These are phyloP conservation scores for Picea mariana DNA, from an alignment of 83 land plant species.

Conservation along the genomic window DNA sequence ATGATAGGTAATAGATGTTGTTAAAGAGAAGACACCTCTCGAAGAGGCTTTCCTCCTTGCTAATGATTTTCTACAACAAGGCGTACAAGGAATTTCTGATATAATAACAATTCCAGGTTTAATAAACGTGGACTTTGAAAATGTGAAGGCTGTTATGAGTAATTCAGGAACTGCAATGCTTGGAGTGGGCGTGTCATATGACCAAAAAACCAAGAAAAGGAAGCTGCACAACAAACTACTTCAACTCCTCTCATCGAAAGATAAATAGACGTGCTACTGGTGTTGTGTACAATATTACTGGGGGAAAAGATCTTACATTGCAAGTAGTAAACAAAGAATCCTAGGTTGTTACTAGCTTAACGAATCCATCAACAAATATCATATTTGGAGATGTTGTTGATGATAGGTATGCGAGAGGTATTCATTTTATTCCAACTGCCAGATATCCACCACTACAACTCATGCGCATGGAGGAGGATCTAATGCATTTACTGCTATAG, in stretches of 20 bases:
- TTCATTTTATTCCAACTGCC: too few species aligned
- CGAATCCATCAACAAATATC: constrained; percentile 92
- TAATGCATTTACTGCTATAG: too few species aligned
- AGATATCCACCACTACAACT: too few species aligned
- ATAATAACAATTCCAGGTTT: constrained; percentile 91
- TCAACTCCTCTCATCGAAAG: constrained; percentile 86
- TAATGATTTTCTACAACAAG: constrained; percentile 93
- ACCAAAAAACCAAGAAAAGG: constrained; percentile 78
- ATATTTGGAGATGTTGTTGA: constrained; percentile 97
- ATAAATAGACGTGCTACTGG: constrained; percentile 91
- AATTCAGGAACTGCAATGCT: constrained; percentile 84
- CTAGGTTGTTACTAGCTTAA: constrained; percentile 94
- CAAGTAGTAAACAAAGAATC: constrained; percentile 93
- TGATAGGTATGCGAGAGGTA: constrained; percentile 70
- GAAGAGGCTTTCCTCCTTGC: constrained; percentile 93
- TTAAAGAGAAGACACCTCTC: constrained; percentile 81
- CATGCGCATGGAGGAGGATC: too few species aligned
- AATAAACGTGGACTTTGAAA: constrained; percentile 86
- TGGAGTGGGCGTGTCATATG: constrained; percentile 77
- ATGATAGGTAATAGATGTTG: constrained; percentile 81
- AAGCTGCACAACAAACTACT: constrained; percentile 90
- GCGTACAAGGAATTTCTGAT: constrained; percentile 91
- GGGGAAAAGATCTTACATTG: constrained; percentile 87
- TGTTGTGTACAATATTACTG: constrained; percentile 89
- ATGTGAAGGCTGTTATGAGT: constrained; percentile 84